These are phyloP conservation scores for Escovopsis weberi DNA, from an alignment of 2,329 filamentous ascomycete species.

Conservation along the genomic window DNA sequence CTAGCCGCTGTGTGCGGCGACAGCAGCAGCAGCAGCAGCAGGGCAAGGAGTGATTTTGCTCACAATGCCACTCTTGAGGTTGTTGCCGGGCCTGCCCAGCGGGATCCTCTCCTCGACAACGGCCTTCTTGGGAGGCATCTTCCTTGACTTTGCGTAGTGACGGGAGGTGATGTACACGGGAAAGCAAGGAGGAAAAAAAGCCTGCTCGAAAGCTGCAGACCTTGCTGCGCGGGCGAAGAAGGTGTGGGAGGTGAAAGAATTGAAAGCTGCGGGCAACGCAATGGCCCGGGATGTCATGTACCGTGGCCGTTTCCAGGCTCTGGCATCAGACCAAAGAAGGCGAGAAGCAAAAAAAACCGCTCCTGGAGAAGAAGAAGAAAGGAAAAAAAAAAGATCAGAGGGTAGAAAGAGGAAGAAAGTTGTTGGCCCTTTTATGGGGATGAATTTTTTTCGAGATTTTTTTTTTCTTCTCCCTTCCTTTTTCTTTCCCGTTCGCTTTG, in stretches of 20 bases:
- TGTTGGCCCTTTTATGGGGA: conserved; percentile 10
- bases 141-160: conserved; percentile 49
- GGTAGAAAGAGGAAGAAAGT: conserved; percentile 11
- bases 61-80: conserved; percentile 98
- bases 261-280: conserved; percentile 26
- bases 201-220: conserved; percentile 42
- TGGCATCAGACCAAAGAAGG: conserved; percentile 9
- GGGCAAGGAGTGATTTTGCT: conserved; percentile 17
- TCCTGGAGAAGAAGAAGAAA: conserved; percentile 12
- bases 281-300: conserved; percentile 28
- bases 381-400: conserved; percentile 9
- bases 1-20: not conserved
- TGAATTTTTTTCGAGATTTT: too few species aligned
- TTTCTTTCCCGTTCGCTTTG: not conserved
- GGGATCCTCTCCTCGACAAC: conserved; percentile 91
- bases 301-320: conserved; percentile 29
- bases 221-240: conserved; percentile 48
- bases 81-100: conserved; percentile 92
- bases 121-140: conserved; percentile 92
- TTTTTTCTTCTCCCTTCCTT: too few species aligned
- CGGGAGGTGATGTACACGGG: conserved; percentile 33
- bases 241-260: conserved; percentile 33
- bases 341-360: conserved; percentile 7
- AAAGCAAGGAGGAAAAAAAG: conserved; percentile 38
- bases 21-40: conserved; percentile 1